These are phyloP conservation scores for Penicillium cinerascens DNA, from an alignment of 495 filamentous ascomycete species.

Conservation along the genomic window DNA sequence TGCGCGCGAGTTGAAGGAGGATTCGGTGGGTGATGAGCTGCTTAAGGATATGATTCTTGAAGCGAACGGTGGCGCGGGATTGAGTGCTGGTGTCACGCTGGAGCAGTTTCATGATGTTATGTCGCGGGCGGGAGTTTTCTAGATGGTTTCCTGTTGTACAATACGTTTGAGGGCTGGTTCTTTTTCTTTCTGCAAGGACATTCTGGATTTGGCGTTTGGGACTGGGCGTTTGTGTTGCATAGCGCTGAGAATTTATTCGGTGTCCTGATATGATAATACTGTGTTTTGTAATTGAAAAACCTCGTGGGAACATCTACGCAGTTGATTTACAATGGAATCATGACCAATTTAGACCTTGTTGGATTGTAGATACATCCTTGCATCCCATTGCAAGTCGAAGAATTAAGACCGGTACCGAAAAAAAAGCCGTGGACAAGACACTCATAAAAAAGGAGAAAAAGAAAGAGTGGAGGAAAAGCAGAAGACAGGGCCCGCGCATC, in stretches of 20 bases:
- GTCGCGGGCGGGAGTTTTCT: slow-evolving; percentile 78
- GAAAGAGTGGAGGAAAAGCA: slow-evolving; percentile 15
- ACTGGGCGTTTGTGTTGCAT: slow-evolving; percentile 5
- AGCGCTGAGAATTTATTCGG: slow-evolving; percentile 11
- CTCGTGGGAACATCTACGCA: not conserved
- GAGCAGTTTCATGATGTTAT: slow-evolving; percentile 85
- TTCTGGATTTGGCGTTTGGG: slow-evolving; percentile 12
- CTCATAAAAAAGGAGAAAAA: slow-evolving; percentile 1
- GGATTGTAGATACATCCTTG: slow-evolving; percentile 22
- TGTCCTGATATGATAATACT: not conserved
- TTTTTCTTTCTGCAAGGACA: too few relatives aligned
- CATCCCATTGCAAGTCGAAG: slow-evolving; percentile 13
- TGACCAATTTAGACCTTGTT: slow-evolving; percentile 13
- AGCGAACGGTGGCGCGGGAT: slow-evolving; percentile 76
- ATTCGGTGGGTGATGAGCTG: slow-evolving; percentile 68
- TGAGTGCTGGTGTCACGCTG: slow-evolving; percentile 66
- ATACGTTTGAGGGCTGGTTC: too few relatives aligned
- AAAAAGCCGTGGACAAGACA: slow-evolving; percentile 16
- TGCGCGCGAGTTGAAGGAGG: slow-evolving; percentile 75
- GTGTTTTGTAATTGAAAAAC: not conserved
- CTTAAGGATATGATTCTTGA: slow-evolving; percentile 90
- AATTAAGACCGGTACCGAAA: slow-evolving; percentile 15
- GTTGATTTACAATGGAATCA: not conserved
- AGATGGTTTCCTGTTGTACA: slow-evolving; percentile 21
- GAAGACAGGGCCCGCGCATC: slow-evolving; percentile 32